Evolutionary conservation across 164 flowering plant species (phyloP).

Genomic region (Aristolochia contorta): DNA sequence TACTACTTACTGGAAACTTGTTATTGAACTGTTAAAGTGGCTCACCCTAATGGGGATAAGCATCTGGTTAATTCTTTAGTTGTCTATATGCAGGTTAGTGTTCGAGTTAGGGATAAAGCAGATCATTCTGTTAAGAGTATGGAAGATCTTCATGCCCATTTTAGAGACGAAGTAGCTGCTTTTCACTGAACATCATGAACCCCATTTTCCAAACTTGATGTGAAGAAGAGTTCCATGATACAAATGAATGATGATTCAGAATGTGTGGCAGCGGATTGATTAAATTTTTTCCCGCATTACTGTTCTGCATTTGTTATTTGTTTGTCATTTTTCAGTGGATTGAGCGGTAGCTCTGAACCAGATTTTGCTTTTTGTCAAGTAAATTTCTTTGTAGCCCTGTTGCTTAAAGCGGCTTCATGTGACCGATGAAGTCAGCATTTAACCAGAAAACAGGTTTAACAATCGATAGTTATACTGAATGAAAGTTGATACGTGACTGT

Average conservation of each 20-base stretch:
- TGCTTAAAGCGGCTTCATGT: too few relatives aligned
- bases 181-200: conserved; percentile 23
- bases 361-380: too few relatives aligned
- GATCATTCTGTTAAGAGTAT: conserved; percentile 45
- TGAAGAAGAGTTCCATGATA: neutral
- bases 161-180: conserved; percentile 51
- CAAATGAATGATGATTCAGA: neutral
- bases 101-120: conserved; percentile 54
- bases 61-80: neutral
- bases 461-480: too few relatives aligned
- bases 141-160: conserved; percentile 41
- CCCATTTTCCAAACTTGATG: neutral
- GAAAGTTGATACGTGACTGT: too few relatives aligned
- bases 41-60: too few relatives aligned
- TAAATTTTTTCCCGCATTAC: neutral
- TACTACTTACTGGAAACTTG: too few relatives aligned
- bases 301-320: neutral
- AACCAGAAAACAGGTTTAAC: too few relatives aligned
- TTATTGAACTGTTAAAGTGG: too few relatives aligned
- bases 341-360: too few relatives aligned
- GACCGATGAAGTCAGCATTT: too few relatives aligned
- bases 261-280: neutral
- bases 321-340: too few relatives aligned
- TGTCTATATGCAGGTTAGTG: conserved; percentile 14
- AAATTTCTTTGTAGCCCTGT: too few relatives aligned